A percentile compares a stretch with the other conserved stretches of the same genome.
These are phyloP conservation scores for Solanum clarkiae DNA, from an alignment of 257 asterid genomes.

Conservation along the genomic window DNA sequence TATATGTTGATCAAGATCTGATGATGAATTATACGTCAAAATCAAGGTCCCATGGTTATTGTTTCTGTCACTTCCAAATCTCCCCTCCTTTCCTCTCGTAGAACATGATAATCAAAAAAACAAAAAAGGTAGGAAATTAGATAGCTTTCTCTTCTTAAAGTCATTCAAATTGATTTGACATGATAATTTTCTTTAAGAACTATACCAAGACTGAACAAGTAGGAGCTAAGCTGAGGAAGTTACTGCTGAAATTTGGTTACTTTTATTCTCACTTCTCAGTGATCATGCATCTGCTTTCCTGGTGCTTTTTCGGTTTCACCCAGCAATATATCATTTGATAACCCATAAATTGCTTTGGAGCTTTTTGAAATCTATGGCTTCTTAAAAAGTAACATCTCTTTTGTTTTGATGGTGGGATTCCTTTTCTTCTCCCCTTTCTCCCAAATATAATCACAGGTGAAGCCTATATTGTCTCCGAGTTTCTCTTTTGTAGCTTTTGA, in stretches of 20 bases:
- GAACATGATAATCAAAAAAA: background rate
- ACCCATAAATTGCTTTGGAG: background rate
- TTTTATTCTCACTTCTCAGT: background rate
- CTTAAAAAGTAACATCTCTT: background rate
- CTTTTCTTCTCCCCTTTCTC: background rate
- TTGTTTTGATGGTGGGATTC: background rate
- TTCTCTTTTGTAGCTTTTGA: background rate
- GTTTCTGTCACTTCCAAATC: background rate
- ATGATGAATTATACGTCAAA: background rate
- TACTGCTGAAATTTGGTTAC: background rate
- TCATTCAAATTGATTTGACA: background rate
- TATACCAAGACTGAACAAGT: background rate
- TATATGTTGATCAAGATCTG: background rate
- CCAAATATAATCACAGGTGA: background rate
- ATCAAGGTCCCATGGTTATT: background rate
- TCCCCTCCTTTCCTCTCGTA: background rate
- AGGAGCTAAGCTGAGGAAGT: background rate
- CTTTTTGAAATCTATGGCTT: background rate
- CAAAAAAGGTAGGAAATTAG: background rate
- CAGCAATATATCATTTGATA: background rate
- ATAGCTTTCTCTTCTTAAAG: background rate
- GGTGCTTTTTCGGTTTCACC: background rate
- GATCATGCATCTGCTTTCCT: background rate
- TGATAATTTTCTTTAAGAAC: background rate
- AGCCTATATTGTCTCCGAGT: background rate